Conservation (phyloP, 192 early-diverging fungal species). For the Mycoemilia scoparia region DNA sequence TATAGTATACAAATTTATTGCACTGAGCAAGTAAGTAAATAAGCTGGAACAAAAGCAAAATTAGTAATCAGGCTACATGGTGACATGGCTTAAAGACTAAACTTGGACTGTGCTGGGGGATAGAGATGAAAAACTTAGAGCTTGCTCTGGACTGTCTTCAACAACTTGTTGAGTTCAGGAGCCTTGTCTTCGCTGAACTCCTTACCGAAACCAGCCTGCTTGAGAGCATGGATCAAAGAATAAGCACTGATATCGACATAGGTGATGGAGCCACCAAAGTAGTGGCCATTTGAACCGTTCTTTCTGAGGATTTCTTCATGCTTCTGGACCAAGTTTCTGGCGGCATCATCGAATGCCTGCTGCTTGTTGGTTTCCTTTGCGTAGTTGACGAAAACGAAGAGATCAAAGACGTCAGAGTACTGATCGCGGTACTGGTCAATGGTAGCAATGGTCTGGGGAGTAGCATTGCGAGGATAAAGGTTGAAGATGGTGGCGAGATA, state of each 20-base stretch:
- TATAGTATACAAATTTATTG: too few relatives aligned
- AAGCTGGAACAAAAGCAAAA: too few relatives aligned
- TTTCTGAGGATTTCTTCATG: slow-evolving; percentile 26
- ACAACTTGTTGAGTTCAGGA: slow-evolving; percentile 3
- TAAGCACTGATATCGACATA: slow-evolving; percentile 20
- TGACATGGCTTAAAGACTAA: too few relatives aligned
- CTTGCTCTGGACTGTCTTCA: slow-evolving; percentile 1
- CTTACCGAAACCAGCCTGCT: neutral
- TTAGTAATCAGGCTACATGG: too few relatives aligned
- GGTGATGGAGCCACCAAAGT: slow-evolving; percentile 21
- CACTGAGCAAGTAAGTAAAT: too few relatives aligned
- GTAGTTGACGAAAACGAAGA: slow-evolving; percentile 1
- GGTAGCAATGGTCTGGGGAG: slow-evolving; percentile 8
- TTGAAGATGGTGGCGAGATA: slow-evolving; percentile 25
- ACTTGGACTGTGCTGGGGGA: too few relatives aligned
- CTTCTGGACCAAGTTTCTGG: slow-evolving; percentile 6
- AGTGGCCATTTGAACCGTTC: slow-evolving; percentile 36
- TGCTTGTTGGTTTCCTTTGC: slow-evolving; percentile 5
- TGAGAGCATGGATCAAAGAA: neutral
- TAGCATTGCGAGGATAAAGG: slow-evolving; percentile 5
- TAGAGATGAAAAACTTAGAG: too few relatives aligned
- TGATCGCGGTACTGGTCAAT: slow-evolving; percentile 11
- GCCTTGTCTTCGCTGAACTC: slow-evolving; percentile 5
- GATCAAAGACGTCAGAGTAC: slow-evolving; percentile 2
- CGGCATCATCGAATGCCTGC: slow-evolving; percentile 2